A percentile compares a stretch with the other conserved stretches of the same genome.
phyloP scores from a whole-genome alignment of 768 basidiomycete species.

The Asterophora parasitica region DNA sequence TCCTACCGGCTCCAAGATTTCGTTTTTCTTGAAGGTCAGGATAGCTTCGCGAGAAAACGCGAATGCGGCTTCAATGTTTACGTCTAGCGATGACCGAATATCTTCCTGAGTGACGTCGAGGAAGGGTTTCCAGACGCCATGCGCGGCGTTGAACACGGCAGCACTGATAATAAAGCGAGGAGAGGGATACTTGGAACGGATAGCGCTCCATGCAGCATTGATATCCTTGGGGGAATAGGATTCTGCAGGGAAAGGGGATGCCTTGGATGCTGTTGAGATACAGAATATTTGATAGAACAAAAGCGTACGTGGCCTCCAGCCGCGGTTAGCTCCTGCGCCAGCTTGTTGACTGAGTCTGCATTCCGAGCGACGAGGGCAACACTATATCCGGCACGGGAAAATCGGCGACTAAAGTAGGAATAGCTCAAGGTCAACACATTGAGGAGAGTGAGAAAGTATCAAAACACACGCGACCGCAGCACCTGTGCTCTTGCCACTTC shows the following conservation, averaged over 20 bases:
- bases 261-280: constrained; percentile 33
- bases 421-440: too few relatives aligned
- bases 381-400: constrained; percentile 44
- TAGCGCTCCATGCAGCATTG: constrained; percentile 40
- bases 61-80: constrained; percentile 55
- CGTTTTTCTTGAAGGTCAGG: constrained; percentile 54
- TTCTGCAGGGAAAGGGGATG: constrained; percentile 49
- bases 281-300: background rate
- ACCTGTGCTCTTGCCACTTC: too few relatives aligned
- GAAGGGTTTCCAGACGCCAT: constrained; percentile 62
- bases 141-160: constrained; percentile 60
- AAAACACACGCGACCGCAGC: too few relatives aligned
- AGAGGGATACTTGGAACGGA: constrained; percentile 42
- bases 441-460: too few relatives aligned
- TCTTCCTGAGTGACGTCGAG: constrained; percentile 58
- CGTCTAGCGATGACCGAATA: constrained; percentile 43
- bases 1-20: constrained; percentile 41
- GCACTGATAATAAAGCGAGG: constrained; percentile 50
- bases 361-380: constrained; percentile 65
- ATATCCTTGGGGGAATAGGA: constrained; percentile 50
- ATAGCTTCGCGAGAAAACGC: constrained; percentile 61
- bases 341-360: constrained; percentile 41
- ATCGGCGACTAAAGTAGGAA: background rate
- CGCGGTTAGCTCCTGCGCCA: constrained; percentile 29
- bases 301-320: background rate